Conservation (phyloP, 176 grass and related monocot genomes). For the Aegilops speltoides region DNA sequence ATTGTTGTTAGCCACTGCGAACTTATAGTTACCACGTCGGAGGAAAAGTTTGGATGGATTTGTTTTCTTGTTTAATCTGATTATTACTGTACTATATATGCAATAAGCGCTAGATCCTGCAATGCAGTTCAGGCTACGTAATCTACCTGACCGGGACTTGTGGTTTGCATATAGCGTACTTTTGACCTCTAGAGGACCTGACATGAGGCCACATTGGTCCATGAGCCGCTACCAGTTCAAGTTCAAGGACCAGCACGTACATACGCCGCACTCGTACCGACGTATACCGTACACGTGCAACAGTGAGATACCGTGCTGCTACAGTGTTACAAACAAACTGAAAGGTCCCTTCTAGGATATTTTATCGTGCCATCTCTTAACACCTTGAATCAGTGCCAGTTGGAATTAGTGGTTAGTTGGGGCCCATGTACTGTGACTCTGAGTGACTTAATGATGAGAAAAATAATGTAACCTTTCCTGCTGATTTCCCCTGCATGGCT, state of each 20-base stretch:
- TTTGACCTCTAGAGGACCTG: background rate
- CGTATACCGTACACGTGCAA: background rate
- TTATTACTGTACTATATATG: background rate
- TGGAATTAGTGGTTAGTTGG: conserved; percentile 20
- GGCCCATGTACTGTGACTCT: background rate
- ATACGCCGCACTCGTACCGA: background rate
- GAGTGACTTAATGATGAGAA: background rate
- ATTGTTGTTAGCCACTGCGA: background rate
- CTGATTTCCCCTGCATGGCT: too few species aligned
- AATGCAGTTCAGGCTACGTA: background rate
- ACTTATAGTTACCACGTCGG: background rate
- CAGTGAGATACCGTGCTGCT: background rate
- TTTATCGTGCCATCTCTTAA: background rate
- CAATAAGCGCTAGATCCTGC: background rate
- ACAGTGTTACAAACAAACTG: background rate
- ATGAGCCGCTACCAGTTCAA: background rate
- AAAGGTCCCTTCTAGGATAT: background rate
- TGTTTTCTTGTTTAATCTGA: background rate
- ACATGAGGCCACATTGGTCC: background rate
- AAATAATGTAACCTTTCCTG: too few species aligned
- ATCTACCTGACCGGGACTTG: background rate
- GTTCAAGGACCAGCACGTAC: background rate
- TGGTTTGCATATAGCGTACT: background rate
- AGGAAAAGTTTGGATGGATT: background rate
- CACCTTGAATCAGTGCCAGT: conserved; percentile 1